A percentile compares a stretch with the other conserved stretches of the same genome.
These are phyloP conservation scores for Hydrangea macrophylla DNA, from an alignment of 148 eudicot species.

Conservation along the genomic window DNA sequence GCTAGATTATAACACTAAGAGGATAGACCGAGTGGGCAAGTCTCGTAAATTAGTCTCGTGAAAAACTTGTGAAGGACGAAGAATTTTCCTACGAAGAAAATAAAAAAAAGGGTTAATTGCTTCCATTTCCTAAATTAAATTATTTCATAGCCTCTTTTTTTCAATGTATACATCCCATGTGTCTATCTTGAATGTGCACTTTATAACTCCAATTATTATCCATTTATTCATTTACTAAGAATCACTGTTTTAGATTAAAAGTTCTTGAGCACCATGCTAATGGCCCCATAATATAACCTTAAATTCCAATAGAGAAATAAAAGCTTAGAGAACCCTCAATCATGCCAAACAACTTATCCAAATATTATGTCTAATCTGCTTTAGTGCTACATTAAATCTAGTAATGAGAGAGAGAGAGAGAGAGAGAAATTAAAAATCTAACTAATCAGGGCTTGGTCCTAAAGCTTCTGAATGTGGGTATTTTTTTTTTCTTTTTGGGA, in stretches of 20 bases:
- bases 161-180: constrained; percentile 3
- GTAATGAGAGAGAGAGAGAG: not conserved
- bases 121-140: too few relatives aligned
- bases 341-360: not conserved
- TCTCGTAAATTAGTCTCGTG: too few relatives aligned
- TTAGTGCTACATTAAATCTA: not conserved
- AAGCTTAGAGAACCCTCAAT: not conserved
- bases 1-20: too few relatives aligned
- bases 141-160: too few relatives aligned
- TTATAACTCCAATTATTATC: not conserved
- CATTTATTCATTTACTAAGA: not conserved
- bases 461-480: constrained; percentile 1
- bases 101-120: too few relatives aligned
- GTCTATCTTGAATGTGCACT: not conserved
- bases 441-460: not conserved
- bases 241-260: not conserved
- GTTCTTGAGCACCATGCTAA: too few relatives aligned
- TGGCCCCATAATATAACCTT: not conserved
- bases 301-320: not conserved
- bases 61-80: too few relatives aligned
- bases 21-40: too few relatives aligned
- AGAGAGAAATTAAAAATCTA: not conserved
- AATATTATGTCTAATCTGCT: not conserved
- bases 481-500: constrained; percentile 5
- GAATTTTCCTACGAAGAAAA: too few relatives aligned